Percentiles rank a stretch among this genome's conserved stretches.
Conservation (phyloP, 1,284 basidiomycete genomes). For the Pyrrhoderma lamaoense region DNA sequence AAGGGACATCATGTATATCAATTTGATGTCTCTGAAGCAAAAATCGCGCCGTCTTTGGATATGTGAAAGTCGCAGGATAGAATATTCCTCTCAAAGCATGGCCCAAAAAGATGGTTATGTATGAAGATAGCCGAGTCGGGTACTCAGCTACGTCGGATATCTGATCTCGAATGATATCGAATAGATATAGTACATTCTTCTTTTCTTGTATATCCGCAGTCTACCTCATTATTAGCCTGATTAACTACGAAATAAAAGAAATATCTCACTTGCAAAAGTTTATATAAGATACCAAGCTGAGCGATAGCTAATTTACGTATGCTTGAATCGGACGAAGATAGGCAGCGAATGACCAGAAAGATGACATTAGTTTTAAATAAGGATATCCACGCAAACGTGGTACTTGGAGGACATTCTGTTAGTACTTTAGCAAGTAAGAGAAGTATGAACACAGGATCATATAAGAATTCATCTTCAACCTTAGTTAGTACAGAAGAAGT, state of each 20-base stretch:
- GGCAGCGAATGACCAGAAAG: conserved; percentile 63
- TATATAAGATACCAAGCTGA: conserved; percentile 49
- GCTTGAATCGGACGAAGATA: conserved; percentile 61
- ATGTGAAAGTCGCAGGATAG: conserved; percentile 74
- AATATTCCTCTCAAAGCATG: conserved; percentile 76
- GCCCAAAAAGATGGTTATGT: conserved; percentile 72
- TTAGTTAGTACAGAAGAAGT: conserved; percentile 36
- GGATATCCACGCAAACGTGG: conserved; percentile 76
- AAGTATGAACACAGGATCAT: conserved; percentile 80
- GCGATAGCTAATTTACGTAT: conserved; percentile 53
- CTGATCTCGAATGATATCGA: conserved; percentile 64
- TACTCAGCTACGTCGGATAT: conserved; percentile 29
- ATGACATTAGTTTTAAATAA: conserved; percentile 78
- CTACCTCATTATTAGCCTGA: conserved; percentile 28
- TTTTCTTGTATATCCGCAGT: conserved; percentile 73
- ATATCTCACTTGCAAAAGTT: conserved; percentile 44
- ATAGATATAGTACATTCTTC: conserved; percentile 67
- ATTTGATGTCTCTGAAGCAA: conserved; percentile 76
- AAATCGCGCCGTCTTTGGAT: conserved; percentile 75
- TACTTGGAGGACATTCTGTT: conserved; percentile 45
- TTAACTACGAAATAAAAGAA: not conserved
- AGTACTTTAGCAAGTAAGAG: conserved; percentile 62
- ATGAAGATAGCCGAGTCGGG: conserved; percentile 54
- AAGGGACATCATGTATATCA: conserved; percentile 72
- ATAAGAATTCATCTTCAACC: conserved; percentile 39